A percentile compares a stretch with the other conserved stretches of the same genome.
Conservation (phyloP, 352 stramenopile species). For the Pythium insidiosum region DNA sequence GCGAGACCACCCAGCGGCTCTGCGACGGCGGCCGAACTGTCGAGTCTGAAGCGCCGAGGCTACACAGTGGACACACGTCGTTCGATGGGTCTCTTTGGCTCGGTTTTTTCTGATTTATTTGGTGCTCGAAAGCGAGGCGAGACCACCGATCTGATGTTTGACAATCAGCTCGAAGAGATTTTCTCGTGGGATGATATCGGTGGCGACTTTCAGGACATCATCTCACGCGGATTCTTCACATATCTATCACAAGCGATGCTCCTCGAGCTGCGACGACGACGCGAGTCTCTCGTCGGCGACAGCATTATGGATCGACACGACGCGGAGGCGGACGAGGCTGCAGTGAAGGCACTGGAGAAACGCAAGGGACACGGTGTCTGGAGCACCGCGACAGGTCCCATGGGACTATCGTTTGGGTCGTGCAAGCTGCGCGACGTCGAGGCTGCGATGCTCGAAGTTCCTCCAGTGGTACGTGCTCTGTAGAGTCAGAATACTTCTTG, state of each 20-base stretch:
- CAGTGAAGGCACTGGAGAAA: conserved; percentile 19
- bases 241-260: conserved; percentile 37
- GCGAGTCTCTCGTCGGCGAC: conserved; percentile 12
- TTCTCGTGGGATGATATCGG: conserved; percentile 69
- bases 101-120: conserved; percentile 69
- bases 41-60: conserved; percentile 18
- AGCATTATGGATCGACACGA: conserved; percentile 5
- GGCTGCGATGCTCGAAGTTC: conserved; percentile 58
- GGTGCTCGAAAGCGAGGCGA: conserved; percentile 45
- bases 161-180: conserved; percentile 35
- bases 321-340: conserved; percentile 16
- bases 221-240: conserved; percentile 62
- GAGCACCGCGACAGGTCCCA: conserved; percentile 46
- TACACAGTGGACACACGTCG: conserved; percentile 50
- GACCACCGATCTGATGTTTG: conserved; percentile 29
- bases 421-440: conserved; percentile 58
- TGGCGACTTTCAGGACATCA: conserved; percentile 45
- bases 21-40: conserved; percentile 1
- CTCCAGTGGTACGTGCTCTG: conserved; percentile 24
- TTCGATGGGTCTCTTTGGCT: conserved; percentile 39
- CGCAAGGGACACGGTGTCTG: conserved; percentile 54
- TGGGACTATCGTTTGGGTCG: conserved; percentile 41
- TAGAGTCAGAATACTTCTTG: not conserved
- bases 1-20: conserved; percentile 8
- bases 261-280: conserved; percentile 25